A percentile compares a stretch with the other conserved stretches of the same genome.
Conservation (phyloP, 2,329 filamentous ascomycete genomes). For the Phyllosticta ampelicida region DNA sequence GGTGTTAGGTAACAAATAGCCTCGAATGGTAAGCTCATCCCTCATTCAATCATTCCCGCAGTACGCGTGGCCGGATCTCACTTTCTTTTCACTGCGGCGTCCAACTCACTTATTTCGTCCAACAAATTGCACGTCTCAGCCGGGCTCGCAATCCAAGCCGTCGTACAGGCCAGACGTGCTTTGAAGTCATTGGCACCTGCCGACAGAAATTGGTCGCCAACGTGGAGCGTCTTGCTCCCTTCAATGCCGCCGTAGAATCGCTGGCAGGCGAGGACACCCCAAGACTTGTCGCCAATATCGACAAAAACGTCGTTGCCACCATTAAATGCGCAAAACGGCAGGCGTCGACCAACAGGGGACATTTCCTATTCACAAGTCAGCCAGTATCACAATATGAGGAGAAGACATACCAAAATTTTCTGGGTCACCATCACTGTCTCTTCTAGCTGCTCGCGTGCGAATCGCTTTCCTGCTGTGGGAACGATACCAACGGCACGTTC, state of each 20-base stretch:
- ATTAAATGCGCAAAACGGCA: conserved; percentile 98
- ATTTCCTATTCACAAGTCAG: conserved; percentile 44
- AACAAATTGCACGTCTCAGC: conserved; percentile 80
- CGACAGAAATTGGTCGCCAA: conserved; percentile 91
- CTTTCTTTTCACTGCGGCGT: conserved; percentile 25
- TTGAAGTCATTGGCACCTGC: conserved; percentile 97
- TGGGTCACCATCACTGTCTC: conserved; percentile 93
- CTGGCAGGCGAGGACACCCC: conserved; percentile 89
- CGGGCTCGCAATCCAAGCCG: conserved; percentile 87
- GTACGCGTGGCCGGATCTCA: background rate
- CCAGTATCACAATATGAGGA: background rate
- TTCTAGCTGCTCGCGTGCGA: conserved; percentile 81
- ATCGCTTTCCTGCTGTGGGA: conserved; percentile 52
- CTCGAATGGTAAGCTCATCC: background rate
- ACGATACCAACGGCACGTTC: conserved; percentile 54
- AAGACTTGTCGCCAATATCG: conserved; percentile 95
- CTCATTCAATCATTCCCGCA: background rate
- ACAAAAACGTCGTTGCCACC: conserved; percentile 96
- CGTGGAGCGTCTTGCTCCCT: conserved; percentile 74
- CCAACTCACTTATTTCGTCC: conserved; percentile 57
- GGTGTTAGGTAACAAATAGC: background rate
- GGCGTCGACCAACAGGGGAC: conserved; percentile 51
- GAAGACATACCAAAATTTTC: conserved; percentile 53
- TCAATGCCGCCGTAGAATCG: conserved; percentile 71
- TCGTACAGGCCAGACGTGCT: conserved; percentile 81